phyloP scores from a whole-genome alignment of 257 asterid genomes.

The Schizonepeta tenuifolia region DNA sequence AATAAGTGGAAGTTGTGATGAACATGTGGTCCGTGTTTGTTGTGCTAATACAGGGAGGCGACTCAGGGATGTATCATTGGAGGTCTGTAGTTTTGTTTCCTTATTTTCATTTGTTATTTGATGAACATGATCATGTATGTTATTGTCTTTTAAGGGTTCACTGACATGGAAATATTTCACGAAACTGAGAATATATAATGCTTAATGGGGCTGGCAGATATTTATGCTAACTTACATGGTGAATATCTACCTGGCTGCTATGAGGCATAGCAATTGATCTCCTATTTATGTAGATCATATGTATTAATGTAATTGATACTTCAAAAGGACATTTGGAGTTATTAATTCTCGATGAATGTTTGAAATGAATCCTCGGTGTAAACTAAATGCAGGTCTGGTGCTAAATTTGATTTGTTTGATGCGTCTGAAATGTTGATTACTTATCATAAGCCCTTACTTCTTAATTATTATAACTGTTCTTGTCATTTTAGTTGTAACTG shows the following conservation, averaged over 20 bases:
- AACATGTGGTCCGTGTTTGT: conserved; percentile 81
- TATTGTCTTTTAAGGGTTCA: conserved; percentile 16
- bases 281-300: neutral
- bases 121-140: neutral
- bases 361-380: neutral
- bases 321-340: neutral
- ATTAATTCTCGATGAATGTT: neutral
- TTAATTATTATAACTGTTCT: neutral
- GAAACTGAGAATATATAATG: neutral
- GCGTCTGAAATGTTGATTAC: neutral
- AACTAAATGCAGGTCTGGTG: neutral
- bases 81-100: conserved; percentile 50
- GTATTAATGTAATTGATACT: neutral
- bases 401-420: neutral
- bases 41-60: conserved; percentile 96
- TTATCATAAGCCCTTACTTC: neutral
- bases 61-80: conserved; percentile 79
- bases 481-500: conserved; percentile 8
- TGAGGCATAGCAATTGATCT: neutral
- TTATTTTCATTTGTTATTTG: conserved; percentile 24
- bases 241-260: conserved; percentile 11
- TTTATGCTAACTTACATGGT: neutral
- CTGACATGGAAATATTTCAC: neutral
- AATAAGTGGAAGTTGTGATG: conserved; percentile 98
- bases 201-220: neutral